Percentiles rank a stretch among this genome's conserved stretches.
These are phyloP conservation scores for Rhizopogon roseolus DNA, from an alignment of 768 basidiomycete species.

Conservation along the genomic window DNA sequence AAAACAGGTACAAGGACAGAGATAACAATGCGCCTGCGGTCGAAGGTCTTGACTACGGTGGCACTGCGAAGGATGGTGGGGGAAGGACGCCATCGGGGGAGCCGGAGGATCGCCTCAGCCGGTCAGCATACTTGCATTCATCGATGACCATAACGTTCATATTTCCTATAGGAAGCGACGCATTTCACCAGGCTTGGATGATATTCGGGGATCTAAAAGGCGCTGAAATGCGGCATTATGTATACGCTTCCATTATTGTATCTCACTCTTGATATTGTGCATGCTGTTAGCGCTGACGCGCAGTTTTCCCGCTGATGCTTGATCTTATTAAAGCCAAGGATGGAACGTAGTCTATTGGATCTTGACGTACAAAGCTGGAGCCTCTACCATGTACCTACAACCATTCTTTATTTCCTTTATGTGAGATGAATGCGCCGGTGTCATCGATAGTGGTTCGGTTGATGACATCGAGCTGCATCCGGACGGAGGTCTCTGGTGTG, in stretches of 20 bases:
- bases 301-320: not conserved
- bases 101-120: constrained; percentile 61
- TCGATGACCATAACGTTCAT: not conserved
- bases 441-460: constrained; percentile 5
- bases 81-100: constrained; percentile 58
- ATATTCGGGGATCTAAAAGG: constrained; percentile 64
- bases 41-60: constrained; percentile 87
- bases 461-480: constrained; percentile 13
- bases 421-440: constrained; percentile 19
- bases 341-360: not conserved
- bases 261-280: constrained; percentile 7
- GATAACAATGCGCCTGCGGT: constrained; percentile 82
- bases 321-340: not conserved
- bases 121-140: constrained; percentile 31
- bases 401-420: constrained; percentile 20
- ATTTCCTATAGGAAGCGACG: constrained; percentile 56
- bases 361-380: not conserved
- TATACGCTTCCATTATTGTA: constrained; percentile 25
- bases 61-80: constrained; percentile 39
- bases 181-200: constrained; percentile 68
- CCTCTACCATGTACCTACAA: constrained; percentile 3
- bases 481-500: constrained; percentile 11
- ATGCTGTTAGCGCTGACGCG: not conserved
- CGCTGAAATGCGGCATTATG: constrained; percentile 42
- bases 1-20: constrained; percentile 87